Percentiles rank a stretch among this genome's conserved stretches.
Conservation (phyloP, 169 alveolate genomes). For the Blepharisma undulans region DNA sequence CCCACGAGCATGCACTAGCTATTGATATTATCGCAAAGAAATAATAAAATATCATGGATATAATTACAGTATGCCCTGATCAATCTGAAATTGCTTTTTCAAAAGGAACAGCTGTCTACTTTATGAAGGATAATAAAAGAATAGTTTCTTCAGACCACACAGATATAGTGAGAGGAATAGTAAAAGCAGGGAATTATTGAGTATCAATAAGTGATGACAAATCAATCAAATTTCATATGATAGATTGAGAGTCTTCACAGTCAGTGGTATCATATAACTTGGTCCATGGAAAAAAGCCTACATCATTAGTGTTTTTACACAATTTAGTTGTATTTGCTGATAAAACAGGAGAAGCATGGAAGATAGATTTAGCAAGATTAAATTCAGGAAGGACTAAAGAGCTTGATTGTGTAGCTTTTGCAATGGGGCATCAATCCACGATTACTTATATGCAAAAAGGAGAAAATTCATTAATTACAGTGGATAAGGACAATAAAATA, state of each 20-base stretch:
- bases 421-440: slow-evolving; percentile 1
- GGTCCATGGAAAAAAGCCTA: background rate
- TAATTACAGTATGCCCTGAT: background rate
- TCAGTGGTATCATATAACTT: background rate
- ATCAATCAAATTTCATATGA: background rate
- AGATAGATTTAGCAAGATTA: background rate
- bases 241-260: background rate
- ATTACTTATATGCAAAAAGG: background rate
- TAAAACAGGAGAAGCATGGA: background rate
- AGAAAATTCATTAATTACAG: background rate
- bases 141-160: background rate
- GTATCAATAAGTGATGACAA: background rate
- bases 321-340: background rate
- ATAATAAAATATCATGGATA: background rate
- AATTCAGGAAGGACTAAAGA: background rate
- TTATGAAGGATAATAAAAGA: background rate
- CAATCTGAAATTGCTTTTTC: background rate
- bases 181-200: background rate
- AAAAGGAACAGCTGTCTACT: background rate
- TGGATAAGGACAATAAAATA: background rate
- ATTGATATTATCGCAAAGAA: background rate
- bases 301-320: background rate
- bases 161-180: background rate
- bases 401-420: background rate
- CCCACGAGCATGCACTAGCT: background rate